Base-by-base conservation (phyloP, 1,284 basidiomycete species). In the Austroboletus niveus region DNA sequence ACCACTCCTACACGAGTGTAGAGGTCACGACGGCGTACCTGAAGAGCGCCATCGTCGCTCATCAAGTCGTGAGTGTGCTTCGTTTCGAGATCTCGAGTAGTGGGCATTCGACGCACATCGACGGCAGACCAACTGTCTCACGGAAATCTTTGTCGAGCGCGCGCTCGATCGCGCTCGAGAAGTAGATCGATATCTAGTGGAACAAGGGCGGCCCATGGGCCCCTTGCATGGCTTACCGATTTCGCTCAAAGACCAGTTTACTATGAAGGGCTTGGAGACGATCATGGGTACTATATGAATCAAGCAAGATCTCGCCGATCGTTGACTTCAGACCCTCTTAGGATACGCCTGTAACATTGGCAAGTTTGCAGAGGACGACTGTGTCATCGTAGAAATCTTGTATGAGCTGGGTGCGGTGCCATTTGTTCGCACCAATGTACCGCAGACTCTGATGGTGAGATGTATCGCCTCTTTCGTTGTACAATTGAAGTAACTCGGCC, bases 31-130 rank as follows among this genome's bases (percentile, higher is more conserved):
- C 77, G 5, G 87, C 90, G 0, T 92, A 87, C 67, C 83, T 82
- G 65, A 92, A 93, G 72, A 76, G 90, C 20, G 87, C 91, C 0
- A 76, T 89, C 45, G 71, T 93, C 46, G 90, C 92, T 0, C 91
- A 93, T 53, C 92, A 93, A 64, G 69, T 91, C 12, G 91, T 91
- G 54, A 64, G 85, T 73, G 6, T 47, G 34, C 14, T 8, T 17
- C 11, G 30, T 36, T 35, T 4, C 1, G n/a, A n/a, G 45, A 15
- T 47, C 8, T 8, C 22, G 39, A 44, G 35, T 15, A 1, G 5
- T 15, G 27, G 31, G 17, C 20, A 39, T 48, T 9, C 20, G 30
- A 29, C 8, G 1, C 20, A 36, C 47, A 10, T 29, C 49, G 43
- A 9, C 6, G 36, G 20, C 46, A 83, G 74, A 83, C 80, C 1